Conservation (phyloP, 129 eudicot species). For the Oenanthe sinensis region DNA sequence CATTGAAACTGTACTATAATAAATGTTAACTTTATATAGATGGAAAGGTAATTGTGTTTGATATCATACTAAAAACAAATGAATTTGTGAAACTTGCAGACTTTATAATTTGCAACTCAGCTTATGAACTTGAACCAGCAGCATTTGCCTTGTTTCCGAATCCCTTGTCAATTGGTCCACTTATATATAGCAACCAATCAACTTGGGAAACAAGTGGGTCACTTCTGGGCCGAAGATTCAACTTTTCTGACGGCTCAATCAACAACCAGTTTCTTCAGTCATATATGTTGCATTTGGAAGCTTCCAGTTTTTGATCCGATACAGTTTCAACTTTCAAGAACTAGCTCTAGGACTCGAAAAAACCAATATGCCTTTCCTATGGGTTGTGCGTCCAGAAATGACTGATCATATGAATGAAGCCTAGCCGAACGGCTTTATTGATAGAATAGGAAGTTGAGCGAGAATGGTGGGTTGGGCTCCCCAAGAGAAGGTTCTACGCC, state of each 20-base stretch:
- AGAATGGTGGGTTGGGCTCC: constrained; percentile 44
- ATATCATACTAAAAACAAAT: background rate
- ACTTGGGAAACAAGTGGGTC: constrained; percentile 4
- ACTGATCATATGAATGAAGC: constrained; percentile 10
- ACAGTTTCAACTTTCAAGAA: constrained; percentile 29
- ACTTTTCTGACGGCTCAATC: constrained; percentile 26
- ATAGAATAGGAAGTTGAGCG: constrained; percentile 21
- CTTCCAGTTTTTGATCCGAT: constrained; percentile 9
- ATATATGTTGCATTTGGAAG: constrained; percentile 36
- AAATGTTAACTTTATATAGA: too few species aligned
- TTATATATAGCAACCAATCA: constrained; percentile 8
- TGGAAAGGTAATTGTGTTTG: too few species aligned
- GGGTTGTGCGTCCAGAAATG: constrained; percentile 32
- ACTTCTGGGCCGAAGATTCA: constrained; percentile 22
- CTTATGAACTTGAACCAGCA: constrained; percentile 37
- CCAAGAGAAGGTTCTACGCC: constrained; percentile 33
- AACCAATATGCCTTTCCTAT: constrained; percentile 23
- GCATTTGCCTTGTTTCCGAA: constrained; percentile 16
- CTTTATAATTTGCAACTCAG: constrained; percentile 34
- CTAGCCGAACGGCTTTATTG: constrained; percentile 27
- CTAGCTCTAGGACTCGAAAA: constrained; percentile 32
- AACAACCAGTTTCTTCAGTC: constrained; percentile 22
- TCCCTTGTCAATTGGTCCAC: constrained; percentile 25
- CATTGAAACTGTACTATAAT: too few species aligned
- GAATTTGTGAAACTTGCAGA: constrained; percentile 20